Evolutionary conservation across 306 rosid genomes (phyloP).

Genomic region (Oemleria cerasiformis): DNA sequence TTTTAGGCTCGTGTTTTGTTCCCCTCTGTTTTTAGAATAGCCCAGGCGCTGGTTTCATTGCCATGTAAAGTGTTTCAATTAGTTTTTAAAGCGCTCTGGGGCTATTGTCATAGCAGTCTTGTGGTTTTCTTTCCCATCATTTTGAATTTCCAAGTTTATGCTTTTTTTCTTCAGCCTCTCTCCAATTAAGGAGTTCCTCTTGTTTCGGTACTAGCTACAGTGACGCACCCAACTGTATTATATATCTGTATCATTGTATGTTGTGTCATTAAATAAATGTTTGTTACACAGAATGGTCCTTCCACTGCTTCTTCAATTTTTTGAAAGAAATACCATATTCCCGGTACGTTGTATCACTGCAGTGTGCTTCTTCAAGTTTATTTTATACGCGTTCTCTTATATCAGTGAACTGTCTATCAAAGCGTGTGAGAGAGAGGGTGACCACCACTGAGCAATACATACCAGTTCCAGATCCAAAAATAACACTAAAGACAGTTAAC

Average conservation of each 20-base stretch:
- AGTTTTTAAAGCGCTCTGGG: conserved; percentile 53
- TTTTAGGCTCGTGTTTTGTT: conserved; percentile 39
- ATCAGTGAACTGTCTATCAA: too few relatives aligned
- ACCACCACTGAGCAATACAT: too few relatives aligned
- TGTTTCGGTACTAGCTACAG: not conserved
- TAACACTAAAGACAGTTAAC: too few relatives aligned
- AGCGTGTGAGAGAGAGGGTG: too few relatives aligned
- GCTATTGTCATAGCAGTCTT: conserved; percentile 39
- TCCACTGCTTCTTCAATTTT: not conserved
- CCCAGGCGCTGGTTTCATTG: not conserved
- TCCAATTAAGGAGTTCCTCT: conserved; percentile 39
- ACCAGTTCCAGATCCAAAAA: too few relatives aligned
- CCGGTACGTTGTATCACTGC: too few relatives aligned
- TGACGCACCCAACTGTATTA: not conserved
- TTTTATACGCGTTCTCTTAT: too few relatives aligned
- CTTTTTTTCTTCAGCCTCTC: conserved; percentile 31
- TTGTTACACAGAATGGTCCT: not conserved
- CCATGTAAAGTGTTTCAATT: conserved; percentile 16
- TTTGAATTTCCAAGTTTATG: conserved; percentile 24
- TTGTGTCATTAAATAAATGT: not conserved
- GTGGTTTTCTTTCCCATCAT: conserved; percentile 36
- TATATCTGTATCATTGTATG: not conserved
- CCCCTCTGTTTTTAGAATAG: not conserved
- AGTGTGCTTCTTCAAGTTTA: too few relatives aligned
- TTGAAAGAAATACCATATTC: too few relatives aligned